Evolutionary conservation across 768 basidiomycete genomes (phyloP).

Genomic region (Lactifluus piperatus): DNA sequence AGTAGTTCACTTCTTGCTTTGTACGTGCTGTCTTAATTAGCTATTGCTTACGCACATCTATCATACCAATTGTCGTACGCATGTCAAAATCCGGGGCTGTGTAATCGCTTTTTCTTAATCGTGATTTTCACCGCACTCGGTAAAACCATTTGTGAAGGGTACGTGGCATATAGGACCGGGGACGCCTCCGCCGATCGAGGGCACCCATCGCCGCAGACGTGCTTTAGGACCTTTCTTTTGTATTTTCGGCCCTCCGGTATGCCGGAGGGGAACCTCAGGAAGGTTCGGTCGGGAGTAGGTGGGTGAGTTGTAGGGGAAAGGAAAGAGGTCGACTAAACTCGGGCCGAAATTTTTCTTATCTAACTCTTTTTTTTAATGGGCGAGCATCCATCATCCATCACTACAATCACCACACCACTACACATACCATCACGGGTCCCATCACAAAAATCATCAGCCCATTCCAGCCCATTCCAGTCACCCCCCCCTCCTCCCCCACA

Average conservation of each 20-base stretch:
- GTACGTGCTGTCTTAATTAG: neutral
- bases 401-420: too few relatives aligned
- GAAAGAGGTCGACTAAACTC: neutral
- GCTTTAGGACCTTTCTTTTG: neutral
- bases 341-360: neutral
- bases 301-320: too few relatives aligned
- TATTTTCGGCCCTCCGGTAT: neutral
- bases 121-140: neutral
- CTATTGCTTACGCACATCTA: neutral
- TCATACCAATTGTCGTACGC: neutral
- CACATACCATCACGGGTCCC: too few relatives aligned
- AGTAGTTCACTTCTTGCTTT: neutral
- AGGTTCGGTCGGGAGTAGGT: neutral
- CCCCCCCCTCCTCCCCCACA: too few relatives aligned
- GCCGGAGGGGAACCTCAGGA: neutral
- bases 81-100: neutral
- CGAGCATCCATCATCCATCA: neutral
- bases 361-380: too few relatives aligned
- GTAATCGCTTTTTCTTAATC: neutral
- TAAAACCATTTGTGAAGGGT: neutral
- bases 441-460: too few relatives aligned
- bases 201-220: neutral
- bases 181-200: constrained; percentile 4
- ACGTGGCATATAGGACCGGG: neutral
- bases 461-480: too few relatives aligned